phyloP scores from a whole-genome alignment of 768 basidiomycete species.

The Leccinum subtestaceum region DNA sequence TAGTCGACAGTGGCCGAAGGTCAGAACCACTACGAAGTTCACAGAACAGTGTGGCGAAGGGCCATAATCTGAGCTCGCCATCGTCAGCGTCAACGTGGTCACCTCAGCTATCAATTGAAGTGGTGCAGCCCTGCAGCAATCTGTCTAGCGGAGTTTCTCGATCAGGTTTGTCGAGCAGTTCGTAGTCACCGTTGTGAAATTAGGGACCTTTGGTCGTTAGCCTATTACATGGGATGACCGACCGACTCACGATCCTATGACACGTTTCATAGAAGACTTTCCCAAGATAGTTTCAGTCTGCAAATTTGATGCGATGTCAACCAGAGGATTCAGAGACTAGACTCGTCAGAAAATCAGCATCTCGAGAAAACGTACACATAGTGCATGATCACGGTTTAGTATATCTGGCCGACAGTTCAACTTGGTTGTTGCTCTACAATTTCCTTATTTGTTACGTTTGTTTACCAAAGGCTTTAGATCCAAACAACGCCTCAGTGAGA shows the following conservation, averaged over 20 bases:
- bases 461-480: constrained; percentile 29
- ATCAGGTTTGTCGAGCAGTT: neutral
- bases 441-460: constrained; percentile 11
- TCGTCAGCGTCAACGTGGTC: neutral
- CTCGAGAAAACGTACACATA: too few relatives aligned
- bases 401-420: too few relatives aligned
- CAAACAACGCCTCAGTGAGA: constrained; percentile 20
- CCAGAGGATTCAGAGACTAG: too few relatives aligned
- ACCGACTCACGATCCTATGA: neutral
- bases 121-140: neutral
- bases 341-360: too few relatives aligned
- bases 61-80: neutral
- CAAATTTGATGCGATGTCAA: too few relatives aligned
- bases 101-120: neutral
- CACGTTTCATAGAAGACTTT: too few relatives aligned
- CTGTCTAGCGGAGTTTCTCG: neutral
- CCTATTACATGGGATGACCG: neutral
- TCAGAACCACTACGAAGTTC: neutral
- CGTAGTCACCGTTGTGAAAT: neutral
- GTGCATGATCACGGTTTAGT: too few relatives aligned
- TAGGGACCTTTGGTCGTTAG: neutral
- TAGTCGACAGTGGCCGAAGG: neutral
- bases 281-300: too few relatives aligned
- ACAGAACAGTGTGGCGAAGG: neutral
- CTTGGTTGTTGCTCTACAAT: neutral